phyloP scores from a whole-genome alignment of 2,329 filamentous ascomycete species.

The Cordyceps fumosorosea region DNA sequence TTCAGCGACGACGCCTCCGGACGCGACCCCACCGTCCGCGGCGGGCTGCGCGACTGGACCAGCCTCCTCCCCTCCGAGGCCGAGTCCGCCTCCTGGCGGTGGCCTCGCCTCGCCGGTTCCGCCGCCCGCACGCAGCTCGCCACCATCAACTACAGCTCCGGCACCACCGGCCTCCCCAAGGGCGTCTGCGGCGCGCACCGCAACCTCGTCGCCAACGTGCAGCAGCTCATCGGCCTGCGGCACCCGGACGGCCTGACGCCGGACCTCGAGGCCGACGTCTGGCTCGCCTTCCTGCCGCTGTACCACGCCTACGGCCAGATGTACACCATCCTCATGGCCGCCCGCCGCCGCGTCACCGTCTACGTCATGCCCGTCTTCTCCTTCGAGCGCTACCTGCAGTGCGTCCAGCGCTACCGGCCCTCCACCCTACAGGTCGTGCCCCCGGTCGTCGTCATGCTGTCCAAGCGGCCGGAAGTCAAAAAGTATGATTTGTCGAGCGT shows the following conservation, averaged over 20 bases:
- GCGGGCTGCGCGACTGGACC: conserved; percentile 37
- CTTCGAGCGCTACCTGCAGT: conserved; percentile 45
- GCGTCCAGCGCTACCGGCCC: conserved; percentile 45
- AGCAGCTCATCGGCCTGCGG: conserved; percentile 41
- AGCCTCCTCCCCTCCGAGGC: conserved; percentile 28
- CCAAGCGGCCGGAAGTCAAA: conserved; percentile 47
- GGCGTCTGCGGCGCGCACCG: conserved; percentile 43
- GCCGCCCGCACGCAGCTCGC: conserved; percentile 30
- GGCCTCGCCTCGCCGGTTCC: conserved; percentile 29
- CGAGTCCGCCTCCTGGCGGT: conserved; percentile 31
- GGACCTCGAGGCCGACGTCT: conserved; percentile 36
- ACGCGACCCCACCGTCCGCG: conserved; percentile 16
- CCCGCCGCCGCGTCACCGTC: conserved; percentile 37
- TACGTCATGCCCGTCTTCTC: conserved; percentile 53
- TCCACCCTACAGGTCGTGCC: conserved; percentile 49
- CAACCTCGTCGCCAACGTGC: conserved; percentile 43
- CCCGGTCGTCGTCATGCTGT: conserved; percentile 51
- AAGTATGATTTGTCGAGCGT: conserved; percentile 48
- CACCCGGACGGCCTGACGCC: conserved; percentile 24
- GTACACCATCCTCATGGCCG: conserved; percentile 41
- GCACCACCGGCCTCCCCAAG: conserved; percentile 46
- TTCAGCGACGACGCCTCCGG: conserved; percentile 36
- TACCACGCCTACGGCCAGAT: conserved; percentile 56
- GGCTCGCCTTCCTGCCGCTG: conserved; percentile 58
- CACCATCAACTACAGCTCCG: conserved; percentile 45